Evolutionary conservation across 352 stramenopile genomes (phyloP).

Genomic region (Globisporangium barbulae): DNA sequence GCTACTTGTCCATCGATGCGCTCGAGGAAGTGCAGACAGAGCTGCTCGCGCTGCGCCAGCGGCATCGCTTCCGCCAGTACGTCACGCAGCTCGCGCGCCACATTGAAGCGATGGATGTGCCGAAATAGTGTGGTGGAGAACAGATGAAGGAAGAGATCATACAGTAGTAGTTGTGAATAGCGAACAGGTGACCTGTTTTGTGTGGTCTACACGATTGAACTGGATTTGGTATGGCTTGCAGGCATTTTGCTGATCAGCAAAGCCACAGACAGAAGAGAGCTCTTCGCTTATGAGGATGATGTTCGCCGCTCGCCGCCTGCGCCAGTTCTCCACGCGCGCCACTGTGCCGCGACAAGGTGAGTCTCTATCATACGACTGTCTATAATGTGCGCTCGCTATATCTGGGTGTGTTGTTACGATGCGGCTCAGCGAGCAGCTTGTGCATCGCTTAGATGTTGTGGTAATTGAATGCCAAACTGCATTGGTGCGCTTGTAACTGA

Average conservation of each 20-base stretch:
- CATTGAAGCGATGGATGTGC: slow-evolving; percentile 9
- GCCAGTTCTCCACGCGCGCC: slow-evolving; percentile 33
- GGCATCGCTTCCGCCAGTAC: slow-evolving; percentile 63
- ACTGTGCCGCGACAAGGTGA: slow-evolving; percentile 38
- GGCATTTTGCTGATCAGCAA: slow-evolving; percentile 12
- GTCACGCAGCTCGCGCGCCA: slow-evolving; percentile 26
- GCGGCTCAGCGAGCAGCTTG: neutral
- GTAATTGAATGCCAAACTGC: neutral
- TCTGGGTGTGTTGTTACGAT: neutral
- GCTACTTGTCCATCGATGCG: slow-evolving; percentile 16
- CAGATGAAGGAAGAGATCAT: neutral
- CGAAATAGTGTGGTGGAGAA: slow-evolving; percentile 8
- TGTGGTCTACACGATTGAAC: neutral
- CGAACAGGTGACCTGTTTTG: neutral
- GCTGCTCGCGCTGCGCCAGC: slow-evolving; percentile 31
- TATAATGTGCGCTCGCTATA: neutral
- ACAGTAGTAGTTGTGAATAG: neutral
- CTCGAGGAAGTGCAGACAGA: slow-evolving; percentile 33
- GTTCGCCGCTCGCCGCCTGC: slow-evolving; percentile 33
- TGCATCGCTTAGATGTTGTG: neutral
- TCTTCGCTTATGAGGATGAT: slow-evolving; percentile 14
- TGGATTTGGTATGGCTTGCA: neutral
- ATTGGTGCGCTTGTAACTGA: neutral
- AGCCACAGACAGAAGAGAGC: slow-evolving; percentile 3
- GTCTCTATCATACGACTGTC: neutral